Evolutionary conservation across 306 rosid genomes (phyloP), one percentile per base, ranked within the genome.

Genomic region (Crataegus laevigata): DNA sequence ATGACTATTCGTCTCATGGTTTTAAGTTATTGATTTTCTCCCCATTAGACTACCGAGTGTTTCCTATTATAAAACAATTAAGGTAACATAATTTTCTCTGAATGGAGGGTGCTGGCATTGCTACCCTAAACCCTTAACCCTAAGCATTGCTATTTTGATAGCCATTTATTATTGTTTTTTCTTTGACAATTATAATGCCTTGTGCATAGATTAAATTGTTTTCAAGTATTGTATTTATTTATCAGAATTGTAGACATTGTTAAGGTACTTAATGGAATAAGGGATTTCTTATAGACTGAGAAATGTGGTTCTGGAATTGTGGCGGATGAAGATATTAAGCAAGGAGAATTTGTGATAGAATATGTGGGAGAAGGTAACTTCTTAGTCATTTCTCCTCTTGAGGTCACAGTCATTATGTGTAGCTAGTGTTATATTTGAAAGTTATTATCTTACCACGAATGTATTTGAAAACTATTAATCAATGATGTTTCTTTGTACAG

Each of bases 241-340:
- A 55, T 51, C 34, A 66, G 61, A 78, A 68, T 34, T 19, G 51
- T 75, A 43, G 43, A 64, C 68, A 59, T 63, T 71, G 47, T 67
- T 77, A 18, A 59, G 24, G 13, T 64, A 19, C 50, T 64, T 73
- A 80, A 71, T 69, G 84, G 72, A 52, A 73, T 64, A 76, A 54
- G 77, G 64, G 71, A 19, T 81, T 84, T 64, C 68, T 84, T 87
- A 87, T 79, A 94, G 98, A 94, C 97, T 75, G 96, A 90, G 82
- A 94, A 91, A 85, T 94, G 98, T 80, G 98, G 97, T 66, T 90
- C 88, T 80, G 97, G 97, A 80, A 90, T 94, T 65, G 83, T 91
- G 80, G 94, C 96, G 8, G 93, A 85, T 84, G 98, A 94, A 85
- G 94, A 94, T 84, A 87, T 94, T 75, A 90, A 87, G 70, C 85